phyloP scores from a whole-genome alignment of 441 rosid species.

The Macaranga tanarius region DNA sequence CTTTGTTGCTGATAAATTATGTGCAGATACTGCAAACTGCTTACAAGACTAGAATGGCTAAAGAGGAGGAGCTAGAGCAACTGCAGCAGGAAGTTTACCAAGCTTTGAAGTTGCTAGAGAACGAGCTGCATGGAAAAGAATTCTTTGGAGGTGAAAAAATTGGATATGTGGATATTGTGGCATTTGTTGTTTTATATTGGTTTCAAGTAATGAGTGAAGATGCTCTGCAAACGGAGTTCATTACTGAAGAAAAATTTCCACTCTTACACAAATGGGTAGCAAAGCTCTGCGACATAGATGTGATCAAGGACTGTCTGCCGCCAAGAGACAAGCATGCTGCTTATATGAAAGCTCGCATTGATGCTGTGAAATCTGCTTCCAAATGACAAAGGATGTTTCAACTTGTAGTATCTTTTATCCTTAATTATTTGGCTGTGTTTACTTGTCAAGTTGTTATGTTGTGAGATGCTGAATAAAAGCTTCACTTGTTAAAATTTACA shows the following conservation, averaged over 20 bases:
- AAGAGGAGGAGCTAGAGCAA: constrained; percentile 5
- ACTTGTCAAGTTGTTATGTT: no score
- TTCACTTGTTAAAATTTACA: no score
- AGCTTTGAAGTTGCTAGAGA: constrained; percentile 29
- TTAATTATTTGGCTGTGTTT: no score
- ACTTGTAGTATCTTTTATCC: no score
- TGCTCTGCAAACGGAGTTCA: constrained; percentile 16
- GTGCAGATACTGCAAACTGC: constrained; percentile 8
- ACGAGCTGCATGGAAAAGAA: constrained; percentile 42
- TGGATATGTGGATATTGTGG: constrained; percentile 38
- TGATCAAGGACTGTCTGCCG: constrained; percentile 38
- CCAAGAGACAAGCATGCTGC: constrained; percentile 36
- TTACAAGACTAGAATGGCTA: background rate
- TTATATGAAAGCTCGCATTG: constrained; percentile 20
- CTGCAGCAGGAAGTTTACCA: background rate
- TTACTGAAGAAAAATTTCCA: constrained; percentile 33
- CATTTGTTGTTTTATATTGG: background rate
- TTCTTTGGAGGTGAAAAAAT: constrained; percentile 38
- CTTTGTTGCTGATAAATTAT: no score
- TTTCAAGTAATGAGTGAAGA: constrained; percentile 20
- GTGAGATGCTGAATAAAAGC: no score
- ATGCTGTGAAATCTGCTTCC: constrained; percentile 9
- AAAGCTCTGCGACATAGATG: constrained; percentile 29
- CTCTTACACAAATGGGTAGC: constrained; percentile 35
- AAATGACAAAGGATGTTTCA: background rate